phyloP scores from a whole-genome alignment of 192 early-diverging fungal genomes.

The Coemansia pectinata region DNA sequence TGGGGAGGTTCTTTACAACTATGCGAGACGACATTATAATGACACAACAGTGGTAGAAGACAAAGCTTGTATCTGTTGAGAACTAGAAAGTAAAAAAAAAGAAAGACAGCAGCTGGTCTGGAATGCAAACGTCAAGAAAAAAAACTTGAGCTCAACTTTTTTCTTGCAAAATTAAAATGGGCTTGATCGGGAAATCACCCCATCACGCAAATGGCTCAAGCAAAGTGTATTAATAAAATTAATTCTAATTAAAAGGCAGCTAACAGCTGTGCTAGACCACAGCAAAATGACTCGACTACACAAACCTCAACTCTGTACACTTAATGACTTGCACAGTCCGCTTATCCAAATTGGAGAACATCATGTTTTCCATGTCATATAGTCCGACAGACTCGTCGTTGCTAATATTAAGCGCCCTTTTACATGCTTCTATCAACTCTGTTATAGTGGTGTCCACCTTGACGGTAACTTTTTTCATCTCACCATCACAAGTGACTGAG shows the following conservation, averaged over 20 bases:
- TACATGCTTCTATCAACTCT: not conserved
- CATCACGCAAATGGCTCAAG: not conserved
- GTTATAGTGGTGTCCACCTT: not conserved
- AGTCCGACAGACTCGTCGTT: not conserved
- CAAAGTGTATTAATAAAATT: not conserved
- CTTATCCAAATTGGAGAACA: not conserved
- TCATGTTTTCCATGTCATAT: not conserved
- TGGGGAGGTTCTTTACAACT: conserved; percentile 97
- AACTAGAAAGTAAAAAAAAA: not conserved
- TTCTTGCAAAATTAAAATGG: not conserved
- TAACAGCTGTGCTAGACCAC: not conserved
- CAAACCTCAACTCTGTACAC: not conserved
- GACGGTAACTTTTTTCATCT: not conserved
- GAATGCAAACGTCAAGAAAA: not conserved
- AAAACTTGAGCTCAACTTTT: conserved; percentile 6
- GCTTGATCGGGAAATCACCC: conserved; percentile 2
- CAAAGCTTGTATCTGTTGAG: not conserved
- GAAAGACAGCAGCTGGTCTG: not conserved
- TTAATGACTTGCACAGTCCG: not conserved
- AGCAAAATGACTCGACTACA: not conserved
- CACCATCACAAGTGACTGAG: not conserved
- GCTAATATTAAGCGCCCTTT: not conserved
- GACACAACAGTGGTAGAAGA: not conserved
- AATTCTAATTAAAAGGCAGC: not conserved
- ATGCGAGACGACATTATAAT: conserved; percentile 62